A percentile compares a stretch with the other conserved stretches of the same genome.
phyloP scores from a whole-genome alignment of 306 rosid genomes.

The Castanospermum australe region DNA sequence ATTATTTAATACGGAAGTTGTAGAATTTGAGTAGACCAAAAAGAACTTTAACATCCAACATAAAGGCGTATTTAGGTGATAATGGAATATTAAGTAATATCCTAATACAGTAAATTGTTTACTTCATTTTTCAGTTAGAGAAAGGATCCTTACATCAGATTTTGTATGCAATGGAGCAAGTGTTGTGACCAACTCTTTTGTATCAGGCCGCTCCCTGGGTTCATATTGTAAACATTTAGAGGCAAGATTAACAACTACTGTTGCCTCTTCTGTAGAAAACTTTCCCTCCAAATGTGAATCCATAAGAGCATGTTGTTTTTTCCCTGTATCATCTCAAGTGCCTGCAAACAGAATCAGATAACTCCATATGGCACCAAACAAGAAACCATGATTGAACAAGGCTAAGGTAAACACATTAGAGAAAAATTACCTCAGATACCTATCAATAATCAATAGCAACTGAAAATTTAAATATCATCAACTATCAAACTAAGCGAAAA shows the following conservation, averaged over 20 bases:
- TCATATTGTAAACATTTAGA: conserved; percentile 93
- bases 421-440: neutral
- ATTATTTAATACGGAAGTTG: neutral
- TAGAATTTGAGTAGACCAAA: neutral
- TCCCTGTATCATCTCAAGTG: conserved; percentile 96
- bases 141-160: conserved; percentile 61
- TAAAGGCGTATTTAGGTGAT: too few species aligned
- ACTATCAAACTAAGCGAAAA: conserved; percentile 18
- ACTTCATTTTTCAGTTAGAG: too few species aligned
- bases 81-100: too few species aligned
- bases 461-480: conserved; percentile 10
- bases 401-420: conserved; percentile 16
- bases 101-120: too few species aligned
- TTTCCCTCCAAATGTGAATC: conserved; percentile 98
- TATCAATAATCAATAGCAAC: conserved; percentile 29
- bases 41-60: too few species aligned
- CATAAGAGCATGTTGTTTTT: conserved; percentile 83
- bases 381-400: conserved; percentile 5
- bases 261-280: conserved; percentile 87
- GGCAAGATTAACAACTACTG: conserved; percentile 89
- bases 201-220: conserved; percentile 93
- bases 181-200: conserved; percentile 81
- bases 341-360: conserved; percentile 65
- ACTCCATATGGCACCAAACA: conserved; percentile 36
- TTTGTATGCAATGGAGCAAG: conserved; percentile 85